Conservation (phyloP, 2,329 filamentous ascomycete species). For the Colletotrichum shisoi region DNA sequence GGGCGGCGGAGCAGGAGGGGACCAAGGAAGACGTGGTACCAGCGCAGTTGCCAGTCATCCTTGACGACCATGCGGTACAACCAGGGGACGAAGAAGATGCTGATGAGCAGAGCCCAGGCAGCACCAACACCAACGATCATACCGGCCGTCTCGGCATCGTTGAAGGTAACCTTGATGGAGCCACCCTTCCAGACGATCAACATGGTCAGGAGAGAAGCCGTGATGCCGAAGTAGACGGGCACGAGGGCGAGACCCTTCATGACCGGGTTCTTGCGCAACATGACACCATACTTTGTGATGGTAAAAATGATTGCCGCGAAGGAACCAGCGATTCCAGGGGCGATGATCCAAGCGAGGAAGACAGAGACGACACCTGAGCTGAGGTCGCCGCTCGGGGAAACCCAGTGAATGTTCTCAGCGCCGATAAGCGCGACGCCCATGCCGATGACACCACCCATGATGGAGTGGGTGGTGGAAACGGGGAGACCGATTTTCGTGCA, state of each 20-base stretch:
- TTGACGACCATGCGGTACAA: slow-evolving; percentile 61
- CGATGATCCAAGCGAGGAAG: slow-evolving; percentile 57
- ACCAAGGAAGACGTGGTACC: slow-evolving; percentile 60
- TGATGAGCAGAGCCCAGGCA: slow-evolving; percentile 54
- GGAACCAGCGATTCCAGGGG: slow-evolving; percentile 54
- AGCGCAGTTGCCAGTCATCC: slow-evolving; percentile 64
- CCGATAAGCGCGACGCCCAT: slow-evolving; percentile 55
- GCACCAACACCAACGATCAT: slow-evolving; percentile 59
- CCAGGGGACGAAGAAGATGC: slow-evolving; percentile 62
- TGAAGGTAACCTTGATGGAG: slow-evolving; percentile 36
- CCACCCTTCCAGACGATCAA: slow-evolving; percentile 41
- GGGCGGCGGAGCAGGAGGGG: slow-evolving; percentile 56
- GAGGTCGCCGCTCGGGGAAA: slow-evolving; percentile 43
- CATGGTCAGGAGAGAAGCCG: slow-evolving; percentile 48
- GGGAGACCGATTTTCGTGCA: slow-evolving; percentile 47
- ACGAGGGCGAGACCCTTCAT: slow-evolving; percentile 54
- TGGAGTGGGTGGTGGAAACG: slow-evolving; percentile 58
- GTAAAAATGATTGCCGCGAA: slow-evolving; percentile 57
- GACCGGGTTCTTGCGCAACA: slow-evolving; percentile 53
- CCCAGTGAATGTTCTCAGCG: slow-evolving; percentile 53
- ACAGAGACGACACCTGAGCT: slow-evolving; percentile 55
- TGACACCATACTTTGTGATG: slow-evolving; percentile 54
- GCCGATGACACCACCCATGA: slow-evolving; percentile 56
- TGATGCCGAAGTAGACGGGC: slow-evolving; percentile 66
- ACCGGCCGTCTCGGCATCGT: slow-evolving; percentile 52